Evolutionary conservation across 768 basidiomycete genomes (phyloP).

Genomic region (Lactarius psammicola): DNA sequence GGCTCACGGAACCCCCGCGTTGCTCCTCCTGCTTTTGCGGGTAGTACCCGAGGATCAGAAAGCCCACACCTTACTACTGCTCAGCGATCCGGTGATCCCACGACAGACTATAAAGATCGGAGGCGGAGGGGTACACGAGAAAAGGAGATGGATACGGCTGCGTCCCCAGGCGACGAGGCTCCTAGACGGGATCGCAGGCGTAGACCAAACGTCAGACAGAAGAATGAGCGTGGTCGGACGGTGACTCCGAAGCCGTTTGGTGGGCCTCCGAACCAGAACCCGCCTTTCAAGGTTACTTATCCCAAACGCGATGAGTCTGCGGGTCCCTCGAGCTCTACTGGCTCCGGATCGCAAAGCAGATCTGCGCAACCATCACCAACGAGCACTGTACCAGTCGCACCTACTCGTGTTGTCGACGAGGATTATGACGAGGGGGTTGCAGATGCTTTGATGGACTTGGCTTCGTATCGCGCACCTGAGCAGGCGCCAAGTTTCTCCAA

Average conservation of each 20-base stretch:
- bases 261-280: constrained; percentile 27
- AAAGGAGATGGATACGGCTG: constrained; percentile 25
- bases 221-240: constrained; percentile 47
- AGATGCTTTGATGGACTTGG: constrained; percentile 75
- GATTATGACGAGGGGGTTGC: constrained; percentile 94
- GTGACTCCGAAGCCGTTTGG: constrained; percentile 45
- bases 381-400: constrained; percentile 55
- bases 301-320: constrained; percentile 48
- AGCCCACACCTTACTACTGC: constrained; percentile 44
- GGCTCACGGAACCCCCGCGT: constrained; percentile 27
- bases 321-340: constrained; percentile 64
- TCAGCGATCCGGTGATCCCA: constrained; percentile 37
- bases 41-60: constrained; percentile 52
- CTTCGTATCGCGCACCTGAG: constrained; percentile 31
- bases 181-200: constrained; percentile 61
- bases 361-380: constrained; percentile 75
- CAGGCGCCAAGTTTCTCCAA: constrained; percentile 28
- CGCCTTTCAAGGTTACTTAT: constrained; percentile 31
- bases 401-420: constrained; percentile 76
- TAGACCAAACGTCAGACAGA: constrained; percentile 41
- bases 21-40: constrained; percentile 35
- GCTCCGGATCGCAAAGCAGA: constrained; percentile 49
- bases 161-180: constrained; percentile 36
- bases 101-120: constrained; percentile 48
- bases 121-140: constrained; percentile 35